Evolutionary conservation across 352 stramenopile genomes (phyloP).

Genomic region (Blastocystis sp.): DNA sequence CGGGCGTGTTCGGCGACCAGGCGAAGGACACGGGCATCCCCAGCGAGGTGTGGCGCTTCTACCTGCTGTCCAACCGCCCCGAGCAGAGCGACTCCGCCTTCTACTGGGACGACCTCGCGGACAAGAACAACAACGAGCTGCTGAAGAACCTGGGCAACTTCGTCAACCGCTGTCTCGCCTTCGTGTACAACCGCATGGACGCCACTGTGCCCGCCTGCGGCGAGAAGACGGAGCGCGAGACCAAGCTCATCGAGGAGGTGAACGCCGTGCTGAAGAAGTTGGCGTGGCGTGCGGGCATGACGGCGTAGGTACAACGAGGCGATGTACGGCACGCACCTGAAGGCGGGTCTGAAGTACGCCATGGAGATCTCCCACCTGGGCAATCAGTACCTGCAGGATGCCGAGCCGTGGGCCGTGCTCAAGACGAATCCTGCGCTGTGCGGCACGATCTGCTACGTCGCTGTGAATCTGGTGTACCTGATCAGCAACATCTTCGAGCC

Average conservation of each 20-base stretch:
- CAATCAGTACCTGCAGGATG: slow-evolving; percentile 69
- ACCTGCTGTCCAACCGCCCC: slow-evolving; percentile 69
- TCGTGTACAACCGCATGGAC: slow-evolving; percentile 55
- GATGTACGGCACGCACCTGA: slow-evolving; percentile 41
- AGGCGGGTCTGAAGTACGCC: slow-evolving; percentile 51
- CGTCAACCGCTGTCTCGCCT: slow-evolving; percentile 67
- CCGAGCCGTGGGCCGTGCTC: slow-evolving; percentile 68
- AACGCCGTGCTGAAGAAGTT: slow-evolving; percentile 65
- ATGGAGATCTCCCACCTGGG: slow-evolving; percentile 69
- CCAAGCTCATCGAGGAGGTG: slow-evolving; percentile 55
- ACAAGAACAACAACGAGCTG: slow-evolving; percentile 71
- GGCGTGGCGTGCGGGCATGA: no score
- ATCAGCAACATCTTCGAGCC: slow-evolving; percentile 70
- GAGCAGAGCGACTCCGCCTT: slow-evolving; percentile 70
- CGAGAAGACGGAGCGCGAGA: slow-evolving; percentile 50
- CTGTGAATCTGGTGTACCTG: slow-evolving; percentile 63
- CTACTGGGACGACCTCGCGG: slow-evolving; percentile 70
- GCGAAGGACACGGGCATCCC: slow-evolving; percentile 71
- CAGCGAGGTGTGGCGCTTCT: slow-evolving; percentile 70
- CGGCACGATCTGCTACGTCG: slow-evolving; percentile 39
- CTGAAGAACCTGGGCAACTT: slow-evolving; percentile 71
- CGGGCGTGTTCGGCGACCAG: slow-evolving; percentile 70
- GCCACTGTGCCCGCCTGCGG: slow-evolving; percentile 47
- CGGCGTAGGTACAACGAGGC: slow-evolving; percentile 69
- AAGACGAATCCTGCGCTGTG: slow-evolving; percentile 55